Evolutionary conservation across 2,329 filamentous ascomycete species (phyloP), one percentile per base, ranked within the genome.

Genomic region (Catunica adiposa): DNA sequence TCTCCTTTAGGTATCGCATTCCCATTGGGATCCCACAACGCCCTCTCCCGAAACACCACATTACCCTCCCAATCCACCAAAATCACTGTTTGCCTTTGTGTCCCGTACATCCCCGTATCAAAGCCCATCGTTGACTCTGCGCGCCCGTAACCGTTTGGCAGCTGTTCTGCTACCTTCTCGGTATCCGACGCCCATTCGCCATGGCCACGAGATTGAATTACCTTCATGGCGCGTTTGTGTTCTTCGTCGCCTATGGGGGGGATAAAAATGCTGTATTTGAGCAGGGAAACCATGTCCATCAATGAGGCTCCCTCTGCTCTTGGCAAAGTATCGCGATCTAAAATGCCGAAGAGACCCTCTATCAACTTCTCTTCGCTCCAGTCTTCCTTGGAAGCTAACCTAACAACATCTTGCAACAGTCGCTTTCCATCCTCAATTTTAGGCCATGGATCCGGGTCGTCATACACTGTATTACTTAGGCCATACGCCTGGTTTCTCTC

Each of bases 41-140:
- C 74, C 37, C 80, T 69, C 66, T 83, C 80, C 29, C 71, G 70
- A 61, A 77, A 80, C 0, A 73, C 76, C 17, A 80, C 76, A 37
- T 78, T 78, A 2, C 80, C 80, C 2, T 81, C 71, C 75, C 76
- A 80, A 61, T 81, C 78, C 5, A 83, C 75, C 47, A 82, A 66
- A 14, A 83, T 66, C 14, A 82, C 68, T 0, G 79, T 83, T 67
- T 83, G 80, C 38, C 80, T 68, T 66, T 83, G 80, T 3, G 80
- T 83, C 3, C 80, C 80, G 61, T 83, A 83, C 60, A 80, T 68
- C 1, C 80, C 80, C 3, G 72, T 76, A 63, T 76, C 74, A 60
- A 78, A 80, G 1, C 70, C 71, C 46, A 62, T 61, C 31, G 63
- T 62, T 6, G 67, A 62, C 15, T 71, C 70, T 1, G 72, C 70